A percentile compares a stretch with the other conserved stretches of the same genome.
phyloP scores from a whole-genome alignment of 345 rosid species.

The Hibiscus syriacus region DNA sequence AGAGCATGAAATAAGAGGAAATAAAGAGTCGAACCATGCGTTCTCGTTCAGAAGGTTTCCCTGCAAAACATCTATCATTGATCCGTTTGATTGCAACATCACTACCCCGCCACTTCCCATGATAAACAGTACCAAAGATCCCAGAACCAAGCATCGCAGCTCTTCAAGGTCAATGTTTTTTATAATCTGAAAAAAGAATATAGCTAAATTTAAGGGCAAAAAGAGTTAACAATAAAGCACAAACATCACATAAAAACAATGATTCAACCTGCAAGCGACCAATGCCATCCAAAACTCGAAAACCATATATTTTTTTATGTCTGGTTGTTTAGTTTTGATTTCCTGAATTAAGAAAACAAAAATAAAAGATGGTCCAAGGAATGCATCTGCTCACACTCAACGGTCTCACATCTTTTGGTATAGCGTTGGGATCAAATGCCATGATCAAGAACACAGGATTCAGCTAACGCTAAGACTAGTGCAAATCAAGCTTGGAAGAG shows the following conservation, averaged over 20 bases:
- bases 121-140: conserved; percentile 70
- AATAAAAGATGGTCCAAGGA: neutral
- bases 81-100: conserved; percentile 76
- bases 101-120: conserved; percentile 72
- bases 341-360: conserved; percentile 32
- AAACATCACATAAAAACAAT: conserved; percentile 6
- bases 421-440: conserved; percentile 58
- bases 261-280: conserved; percentile 57
- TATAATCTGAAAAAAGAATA: conserved; percentile 34
- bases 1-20: neutral
- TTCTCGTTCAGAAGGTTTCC: conserved; percentile 63
- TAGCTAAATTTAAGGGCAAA: neutral
- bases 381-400: conserved; percentile 19
- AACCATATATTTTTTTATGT: conserved; percentile 35
- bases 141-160: conserved; percentile 57
- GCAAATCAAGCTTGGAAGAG: conserved; percentile 4
- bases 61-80: conserved; percentile 53
- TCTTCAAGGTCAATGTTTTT: conserved; percentile 67
- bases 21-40: conserved; percentile 43
- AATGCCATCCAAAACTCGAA: conserved; percentile 45
- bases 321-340: conserved; percentile 33
- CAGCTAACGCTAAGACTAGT: conserved; percentile 2
- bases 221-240: neutral
- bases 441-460: conserved; percentile 18
- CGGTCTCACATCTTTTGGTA: conserved; percentile 40